phyloP scores from a whole-genome alignment of 441 rosid species.

The Bruguiera hainesii region DNA sequence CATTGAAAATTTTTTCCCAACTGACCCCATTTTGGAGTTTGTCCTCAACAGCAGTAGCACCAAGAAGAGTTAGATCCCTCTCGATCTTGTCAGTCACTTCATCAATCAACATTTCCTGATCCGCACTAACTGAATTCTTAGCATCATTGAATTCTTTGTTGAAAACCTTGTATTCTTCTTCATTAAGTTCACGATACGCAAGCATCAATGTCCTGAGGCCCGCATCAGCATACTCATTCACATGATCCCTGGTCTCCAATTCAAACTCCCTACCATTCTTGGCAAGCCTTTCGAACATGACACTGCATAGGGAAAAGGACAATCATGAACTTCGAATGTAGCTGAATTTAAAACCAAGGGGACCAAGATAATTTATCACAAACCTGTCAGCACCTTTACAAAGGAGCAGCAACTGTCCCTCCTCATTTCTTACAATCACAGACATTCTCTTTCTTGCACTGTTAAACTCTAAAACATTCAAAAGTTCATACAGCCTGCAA shows the following conservation, averaged over 20 bases:
- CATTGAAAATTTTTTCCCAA: background rate
- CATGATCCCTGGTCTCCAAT: constrained; percentile 53
- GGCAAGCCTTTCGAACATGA: constrained; percentile 73
- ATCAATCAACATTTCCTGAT: constrained; percentile 61
- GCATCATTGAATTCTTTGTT: constrained; percentile 54
- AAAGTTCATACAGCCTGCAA: constrained; percentile 55
- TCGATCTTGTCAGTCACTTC: constrained; percentile 64
- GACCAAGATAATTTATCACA: constrained; percentile 8
- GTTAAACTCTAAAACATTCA: constrained; percentile 66
- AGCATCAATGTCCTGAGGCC: constrained; percentile 81
- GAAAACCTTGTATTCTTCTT: constrained; percentile 56
- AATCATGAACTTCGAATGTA: background rate
- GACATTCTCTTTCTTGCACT: constrained; percentile 89
- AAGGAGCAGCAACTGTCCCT: constrained; percentile 61
- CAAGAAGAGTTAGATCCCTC: constrained; percentile 69
- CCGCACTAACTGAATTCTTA: constrained; percentile 58
- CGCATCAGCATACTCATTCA: constrained; percentile 74
- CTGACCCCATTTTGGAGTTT: constrained; percentile 91
- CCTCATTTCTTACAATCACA: constrained; percentile 59
- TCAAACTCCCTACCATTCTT: constrained; percentile 44
- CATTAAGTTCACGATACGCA: constrained; percentile 73
- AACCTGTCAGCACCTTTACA: constrained; percentile 88
- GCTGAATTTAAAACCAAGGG: background rate
- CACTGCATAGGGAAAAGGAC: constrained; percentile 37
- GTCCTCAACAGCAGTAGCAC: constrained; percentile 94